Evolutionary conservation across 2,329 filamentous ascomycete species (phyloP).

Genomic region (Cytospora mali): DNA sequence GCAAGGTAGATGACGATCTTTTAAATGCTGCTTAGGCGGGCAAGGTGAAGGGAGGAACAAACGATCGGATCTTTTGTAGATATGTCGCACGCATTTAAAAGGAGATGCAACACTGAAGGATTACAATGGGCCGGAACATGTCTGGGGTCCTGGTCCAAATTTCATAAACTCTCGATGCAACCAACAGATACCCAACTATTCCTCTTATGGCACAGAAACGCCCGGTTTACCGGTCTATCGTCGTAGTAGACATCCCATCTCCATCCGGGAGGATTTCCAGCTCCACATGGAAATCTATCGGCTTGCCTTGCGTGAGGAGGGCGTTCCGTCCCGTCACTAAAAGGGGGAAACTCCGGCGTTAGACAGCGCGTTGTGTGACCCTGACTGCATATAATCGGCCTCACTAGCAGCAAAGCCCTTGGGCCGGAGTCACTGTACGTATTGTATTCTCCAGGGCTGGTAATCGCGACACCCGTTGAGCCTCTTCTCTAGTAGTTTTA

Average conservation of each 20-base stretch:
- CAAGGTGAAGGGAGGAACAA: not conserved
- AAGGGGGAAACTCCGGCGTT: not conserved
- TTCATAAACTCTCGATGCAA: not conserved
- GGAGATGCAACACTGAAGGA: constrained; percentile 4
- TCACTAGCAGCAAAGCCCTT: not conserved
- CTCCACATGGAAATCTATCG: not conserved
- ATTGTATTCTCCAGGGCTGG: no score
- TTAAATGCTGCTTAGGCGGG: not conserved
- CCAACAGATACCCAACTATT: constrained; percentile 4
- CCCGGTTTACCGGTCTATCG: not conserved
- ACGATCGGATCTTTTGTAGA: not conserved
- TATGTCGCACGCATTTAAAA: constrained; percentile 5
- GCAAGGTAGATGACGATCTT: constrained; percentile 1
- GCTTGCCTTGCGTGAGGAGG: not conserved
- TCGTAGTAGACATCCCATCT: not conserved
- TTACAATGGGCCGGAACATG: constrained; percentile 6
- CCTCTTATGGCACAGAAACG: not conserved
- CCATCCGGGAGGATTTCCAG: not conserved
- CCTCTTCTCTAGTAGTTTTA: no score
- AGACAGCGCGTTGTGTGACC: no score
- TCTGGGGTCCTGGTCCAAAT: not conserved
- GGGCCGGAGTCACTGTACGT: not conserved
- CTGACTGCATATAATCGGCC: not conserved
- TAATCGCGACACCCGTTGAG: not conserved
- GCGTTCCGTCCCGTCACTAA: not conserved